phyloP scores from a whole-genome alignment of 805 yeast genomes.

The Schizosaccharomyces pombe region DNA sequence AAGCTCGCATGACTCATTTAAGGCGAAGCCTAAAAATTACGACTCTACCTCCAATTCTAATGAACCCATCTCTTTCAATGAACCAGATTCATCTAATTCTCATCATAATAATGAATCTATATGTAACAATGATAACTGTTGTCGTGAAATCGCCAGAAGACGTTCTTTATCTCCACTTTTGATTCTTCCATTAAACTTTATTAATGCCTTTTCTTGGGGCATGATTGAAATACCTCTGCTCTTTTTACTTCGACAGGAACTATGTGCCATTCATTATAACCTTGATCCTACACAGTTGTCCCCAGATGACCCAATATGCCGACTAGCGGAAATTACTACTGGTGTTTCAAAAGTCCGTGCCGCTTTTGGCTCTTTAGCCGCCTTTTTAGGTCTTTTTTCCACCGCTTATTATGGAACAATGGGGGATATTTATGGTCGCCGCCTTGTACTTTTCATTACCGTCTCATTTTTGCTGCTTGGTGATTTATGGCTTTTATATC shows the following conservation, averaged over 20 bases:
- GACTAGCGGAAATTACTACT: background rate
- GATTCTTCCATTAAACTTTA: background rate
- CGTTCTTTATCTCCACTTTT: background rate
- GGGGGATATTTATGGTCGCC: background rate
- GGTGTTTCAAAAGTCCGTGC: conserved; percentile 2
- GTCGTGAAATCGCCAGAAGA: background rate
- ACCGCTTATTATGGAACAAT: conserved; percentile 1
- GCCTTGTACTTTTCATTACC: background rate
- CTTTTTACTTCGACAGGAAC: background rate
- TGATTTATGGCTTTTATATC: background rate
- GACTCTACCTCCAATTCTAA: background rate
- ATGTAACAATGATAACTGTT: background rate
- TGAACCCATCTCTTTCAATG: background rate
- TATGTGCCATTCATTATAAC: background rate
- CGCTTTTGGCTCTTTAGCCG: background rate
- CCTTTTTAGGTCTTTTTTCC: background rate
- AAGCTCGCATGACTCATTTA: no score
- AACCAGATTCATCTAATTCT: background rate
- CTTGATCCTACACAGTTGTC: background rate
- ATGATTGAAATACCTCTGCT: conserved; percentile 4
- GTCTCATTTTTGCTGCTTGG: background rate
- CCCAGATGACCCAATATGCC: background rate
- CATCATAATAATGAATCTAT: background rate
- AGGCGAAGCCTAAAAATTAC: background rate
- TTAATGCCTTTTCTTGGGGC: conserved; percentile 2